phyloP scores from a whole-genome alignment of 1,139 yeast genomes.

The Wickerhamomyces sp. region DNA sequence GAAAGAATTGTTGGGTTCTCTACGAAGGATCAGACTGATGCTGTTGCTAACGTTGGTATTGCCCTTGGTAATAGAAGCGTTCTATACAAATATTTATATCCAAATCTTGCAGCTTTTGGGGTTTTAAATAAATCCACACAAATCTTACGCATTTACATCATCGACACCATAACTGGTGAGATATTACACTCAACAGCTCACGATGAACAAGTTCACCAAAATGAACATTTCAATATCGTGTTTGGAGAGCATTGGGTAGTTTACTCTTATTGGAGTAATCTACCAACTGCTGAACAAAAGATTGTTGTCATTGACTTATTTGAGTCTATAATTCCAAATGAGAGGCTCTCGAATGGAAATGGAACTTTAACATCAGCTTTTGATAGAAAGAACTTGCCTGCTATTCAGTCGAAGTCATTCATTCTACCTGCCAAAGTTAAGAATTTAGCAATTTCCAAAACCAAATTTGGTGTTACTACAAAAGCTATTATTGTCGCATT shows the following conservation, averaged over 20 bases:
- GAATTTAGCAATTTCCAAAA: conserved; percentile 52
- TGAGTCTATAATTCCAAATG: conserved; percentile 54
- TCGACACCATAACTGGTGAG: conserved; percentile 72
- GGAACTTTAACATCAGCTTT: conserved; percentile 33
- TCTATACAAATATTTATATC: conserved; percentile 79
- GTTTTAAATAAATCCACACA: conserved; percentile 33
- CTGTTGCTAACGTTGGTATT: conserved; percentile 64
- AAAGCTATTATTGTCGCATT: conserved; percentile 63
- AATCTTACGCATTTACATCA: conserved; percentile 41
- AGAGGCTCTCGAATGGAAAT: conserved; percentile 27
- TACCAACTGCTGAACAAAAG: conserved; percentile 45
- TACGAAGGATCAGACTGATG: conserved; percentile 38
- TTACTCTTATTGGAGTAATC: conserved; percentile 54
- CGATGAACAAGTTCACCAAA: conserved; percentile 31
- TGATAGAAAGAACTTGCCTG: conserved; percentile 37
- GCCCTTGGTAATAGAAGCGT: conserved; percentile 70
- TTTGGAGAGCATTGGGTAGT: conserved; percentile 85
- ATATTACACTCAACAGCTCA: conserved; percentile 46
- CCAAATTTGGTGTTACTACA: conserved; percentile 71
- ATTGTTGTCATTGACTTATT: conserved; percentile 74
- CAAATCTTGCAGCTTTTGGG: conserved; percentile 57
- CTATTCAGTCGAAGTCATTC: conserved; percentile 50
- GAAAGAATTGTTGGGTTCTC: conserved; percentile 37
- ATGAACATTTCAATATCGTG: conserved; percentile 45
- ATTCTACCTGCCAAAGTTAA: conserved; percentile 54